phyloP scores from a whole-genome alignment of 177 flowering plant genomes.

The Vitis hybrid region DNA sequence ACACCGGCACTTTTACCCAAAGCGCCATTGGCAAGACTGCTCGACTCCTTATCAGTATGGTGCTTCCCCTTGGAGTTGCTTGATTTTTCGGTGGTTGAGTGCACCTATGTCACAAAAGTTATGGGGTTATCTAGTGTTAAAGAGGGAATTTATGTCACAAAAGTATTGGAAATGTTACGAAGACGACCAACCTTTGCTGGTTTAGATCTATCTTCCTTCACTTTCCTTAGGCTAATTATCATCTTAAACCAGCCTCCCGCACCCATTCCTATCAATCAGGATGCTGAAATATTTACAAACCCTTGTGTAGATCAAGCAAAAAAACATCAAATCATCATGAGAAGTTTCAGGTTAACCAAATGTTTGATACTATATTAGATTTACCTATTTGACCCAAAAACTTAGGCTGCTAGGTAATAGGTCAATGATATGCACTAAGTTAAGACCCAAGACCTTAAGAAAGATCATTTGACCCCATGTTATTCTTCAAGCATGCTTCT shows the following conservation, averaged over 20 bases:
- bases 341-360: not conserved
- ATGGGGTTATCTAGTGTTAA: not conserved
- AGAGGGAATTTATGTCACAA: slow-evolving; percentile 10
- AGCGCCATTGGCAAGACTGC: slow-evolving; percentile 5
- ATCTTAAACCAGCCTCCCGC: slow-evolving; percentile 63
- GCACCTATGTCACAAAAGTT: slow-evolving; percentile 6
- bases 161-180: not conserved
- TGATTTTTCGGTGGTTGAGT: slow-evolving; percentile 15
- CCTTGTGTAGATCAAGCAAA: slow-evolving; percentile 17
- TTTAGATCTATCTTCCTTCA: slow-evolving; percentile 40
- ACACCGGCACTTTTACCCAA: not conserved
- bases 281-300: slow-evolving; percentile 1
- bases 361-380: too few relatives aligned
- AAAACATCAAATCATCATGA: slow-evolving; percentile 1
- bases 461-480: too few relatives aligned
- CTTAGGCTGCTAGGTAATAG: too few relatives aligned
- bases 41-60: not conserved
- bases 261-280: slow-evolving; percentile 45
- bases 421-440: too few relatives aligned
- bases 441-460: too few relatives aligned
- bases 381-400: too few relatives aligned
- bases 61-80: not conserved
- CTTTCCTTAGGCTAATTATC: slow-evolving; percentile 48
- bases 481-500: too few relatives aligned
- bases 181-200: slow-evolving; percentile 34